Evolutionary conservation across 139 green algal genomes (phyloP), one percentile per base, ranked within the genome.

Genomic region (Bryopsis sp.): DNA sequence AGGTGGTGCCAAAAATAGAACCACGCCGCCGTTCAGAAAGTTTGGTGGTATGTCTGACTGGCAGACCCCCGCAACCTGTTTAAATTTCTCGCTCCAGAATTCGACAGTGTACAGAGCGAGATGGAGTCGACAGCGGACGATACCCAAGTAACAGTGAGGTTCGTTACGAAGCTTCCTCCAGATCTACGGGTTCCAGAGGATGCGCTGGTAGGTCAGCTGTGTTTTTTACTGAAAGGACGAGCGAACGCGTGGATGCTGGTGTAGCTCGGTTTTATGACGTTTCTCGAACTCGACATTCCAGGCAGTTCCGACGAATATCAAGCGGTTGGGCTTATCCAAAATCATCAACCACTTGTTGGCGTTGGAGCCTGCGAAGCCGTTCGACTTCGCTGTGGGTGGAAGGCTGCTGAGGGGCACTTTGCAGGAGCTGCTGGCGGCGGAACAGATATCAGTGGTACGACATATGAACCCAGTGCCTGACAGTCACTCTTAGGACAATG

Each of bases 341-440:
- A 84, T 98, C 47, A 86, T 98, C 80, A 98, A 98, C 72, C 86
- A 92, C 74, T 71, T 98, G 8, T 81, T 98, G 1, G 84, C 69
- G 1, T 72, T 92, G 5, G 92, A 97, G 0, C 73, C 73, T 11
- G 34, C 84, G 0, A 69, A 80, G 3, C 89, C 93, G 0, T 98
- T 98, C 79, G 93, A 98, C 68, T 98, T 98, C 70, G 66, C 98
- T 1, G 72, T 98, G 2, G 43, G 89, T 65, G 92, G 85, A 8
- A 80, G 92, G 73, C 85, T 98, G 34, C 57, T 98, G 26, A 80
- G 93, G 1, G 81, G 78, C 24, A 84, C 82, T n/a, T 76, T 98
- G 48, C 74, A 94, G 58, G 71, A 87, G 35, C 78, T 93, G 57
- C 75, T 98, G 29, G 31, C 80, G 2, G 65, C 81, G 0, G 72